phyloP scores from a whole-genome alignment of 2,329 filamentous ascomycete species.

The Mollisia scopiformis region DNA sequence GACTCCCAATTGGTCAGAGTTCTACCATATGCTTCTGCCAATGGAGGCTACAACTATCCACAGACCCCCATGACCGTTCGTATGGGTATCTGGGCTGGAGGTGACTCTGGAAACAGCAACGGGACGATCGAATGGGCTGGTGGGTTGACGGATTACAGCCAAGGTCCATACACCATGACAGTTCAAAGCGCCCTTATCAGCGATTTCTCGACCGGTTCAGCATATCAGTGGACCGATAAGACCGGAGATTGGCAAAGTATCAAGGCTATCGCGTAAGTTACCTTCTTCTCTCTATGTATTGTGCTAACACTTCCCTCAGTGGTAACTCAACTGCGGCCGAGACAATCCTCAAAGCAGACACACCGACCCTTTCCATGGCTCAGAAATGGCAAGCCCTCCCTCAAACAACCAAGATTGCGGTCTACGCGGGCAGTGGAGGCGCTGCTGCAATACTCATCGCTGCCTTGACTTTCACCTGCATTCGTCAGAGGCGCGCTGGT shows the following conservation, averaged over 20 bases:
- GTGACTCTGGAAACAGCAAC: conserved; percentile 56
- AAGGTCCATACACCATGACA: conserved; percentile 74
- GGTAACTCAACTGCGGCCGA: conserved; percentile 60
- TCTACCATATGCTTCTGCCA: conserved; percentile 61
- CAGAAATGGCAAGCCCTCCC: conserved; percentile 60
- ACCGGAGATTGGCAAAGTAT: conserved; percentile 68
- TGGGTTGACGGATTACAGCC: conserved; percentile 65
- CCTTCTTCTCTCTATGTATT: neutral
- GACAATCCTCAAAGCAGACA: conserved; percentile 40
- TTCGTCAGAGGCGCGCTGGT: conserved; percentile 57
- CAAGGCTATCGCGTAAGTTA: conserved; percentile 54
- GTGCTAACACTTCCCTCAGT: conserved; percentile 38
- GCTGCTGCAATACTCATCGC: conserved; percentile 47
- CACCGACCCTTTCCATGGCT: conserved; percentile 43
- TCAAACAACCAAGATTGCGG: conserved; percentile 50
- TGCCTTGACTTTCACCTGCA: conserved; percentile 54
- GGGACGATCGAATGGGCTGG: conserved; percentile 72
- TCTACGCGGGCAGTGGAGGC: conserved; percentile 54
- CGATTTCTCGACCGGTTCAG: conserved; percentile 61
- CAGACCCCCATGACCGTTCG: conserved; percentile 77
- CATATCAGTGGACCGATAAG: conserved; percentile 67
- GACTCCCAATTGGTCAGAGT: conserved; percentile 69
- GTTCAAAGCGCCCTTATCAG: conserved; percentile 63
- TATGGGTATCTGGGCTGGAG: conserved; percentile 68
- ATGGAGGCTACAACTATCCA: conserved; percentile 66